These are phyloP conservation scores for Kazachstania taianensis DNA, from an alignment of 805 yeast genomes.

Conservation along the genomic window DNA sequence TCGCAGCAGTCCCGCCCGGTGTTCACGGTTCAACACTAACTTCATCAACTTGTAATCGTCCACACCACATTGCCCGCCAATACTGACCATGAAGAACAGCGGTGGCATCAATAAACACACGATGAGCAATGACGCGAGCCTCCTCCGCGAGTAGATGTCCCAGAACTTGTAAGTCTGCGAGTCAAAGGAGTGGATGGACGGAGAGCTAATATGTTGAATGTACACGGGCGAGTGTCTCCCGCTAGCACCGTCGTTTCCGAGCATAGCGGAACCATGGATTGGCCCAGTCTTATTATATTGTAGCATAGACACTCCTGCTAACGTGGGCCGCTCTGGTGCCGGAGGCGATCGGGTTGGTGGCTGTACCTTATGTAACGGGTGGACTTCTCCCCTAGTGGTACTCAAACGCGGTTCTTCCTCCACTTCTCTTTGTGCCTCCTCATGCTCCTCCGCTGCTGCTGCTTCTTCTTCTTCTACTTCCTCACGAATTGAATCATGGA, in stretches of 20 bases:
- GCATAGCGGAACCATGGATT: not conserved
- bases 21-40: constrained; percentile 18
- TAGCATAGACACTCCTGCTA: constrained; percentile 1
- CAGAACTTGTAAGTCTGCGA: constrained; percentile 12
- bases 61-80: constrained; percentile 14
- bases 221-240: too few relatives aligned
- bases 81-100: constrained; percentile 23
- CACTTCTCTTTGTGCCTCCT: too few relatives aligned
- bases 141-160: constrained; percentile 18
- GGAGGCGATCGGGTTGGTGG: too few relatives aligned
- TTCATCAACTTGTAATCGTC: constrained; percentile 20
- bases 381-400: not conserved
- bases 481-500: constrained; percentile 1
- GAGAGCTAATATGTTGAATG: constrained; percentile 4
- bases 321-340: not conserved
- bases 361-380: not conserved
- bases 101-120: constrained; percentile 21
- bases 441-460: too few relatives aligned
- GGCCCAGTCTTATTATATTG: constrained; percentile 1
- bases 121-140: constrained; percentile 12
- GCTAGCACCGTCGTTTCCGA: not conserved
- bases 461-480: too few relatives aligned
- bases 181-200: constrained; percentile 18
- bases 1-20: constrained; percentile 18
- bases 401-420: not conserved